Evolutionary conservation across 768 basidiomycete species (phyloP).

Genomic region (Pleurotus eryngii): DNA sequence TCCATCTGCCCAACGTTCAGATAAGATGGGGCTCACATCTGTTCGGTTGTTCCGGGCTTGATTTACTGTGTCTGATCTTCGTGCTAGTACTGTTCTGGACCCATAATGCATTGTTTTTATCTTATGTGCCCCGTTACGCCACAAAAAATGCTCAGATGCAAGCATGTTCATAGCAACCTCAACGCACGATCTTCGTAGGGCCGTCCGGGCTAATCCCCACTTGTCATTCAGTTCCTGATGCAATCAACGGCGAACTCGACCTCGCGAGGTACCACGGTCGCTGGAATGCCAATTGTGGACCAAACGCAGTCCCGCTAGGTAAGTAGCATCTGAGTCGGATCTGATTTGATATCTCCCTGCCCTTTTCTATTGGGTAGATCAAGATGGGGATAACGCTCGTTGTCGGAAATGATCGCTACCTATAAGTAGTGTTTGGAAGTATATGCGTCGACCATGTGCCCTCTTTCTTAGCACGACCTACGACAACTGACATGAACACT

Average conservation of each 20-base stretch:
- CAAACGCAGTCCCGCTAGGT: background rate
- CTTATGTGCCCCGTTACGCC: background rate
- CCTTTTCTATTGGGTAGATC: conserved; percentile 7
- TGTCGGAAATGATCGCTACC: conserved; percentile 9
- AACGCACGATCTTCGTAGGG: background rate
- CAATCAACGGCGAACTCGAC: conserved; percentile 1
- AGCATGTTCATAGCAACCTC: background rate
- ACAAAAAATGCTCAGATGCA: background rate
- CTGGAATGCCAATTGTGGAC: background rate
- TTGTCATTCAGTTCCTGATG: background rate
- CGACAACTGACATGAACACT: background rate
- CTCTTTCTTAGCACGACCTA: background rate
- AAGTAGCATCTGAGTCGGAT: conserved; percentile 3
- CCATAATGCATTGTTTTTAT: background rate
- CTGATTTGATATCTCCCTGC: conserved; percentile 5
- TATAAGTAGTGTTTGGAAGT: conserved; percentile 7
- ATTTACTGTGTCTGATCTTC: background rate
- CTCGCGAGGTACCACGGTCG: background rate
- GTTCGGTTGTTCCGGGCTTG: conserved; percentile 26
- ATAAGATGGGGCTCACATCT: conserved; percentile 41
- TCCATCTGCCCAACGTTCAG: conserved; percentile 45
- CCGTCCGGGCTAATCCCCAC: background rate
- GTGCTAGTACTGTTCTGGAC: conserved; percentile 7
- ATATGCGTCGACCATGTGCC: conserved; percentile 7
- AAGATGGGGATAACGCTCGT: conserved; percentile 7